Percentiles rank a stretch among this genome's conserved stretches.
Evolutionary conservation across 1,139 yeast genomes (phyloP).

Genomic region (Saccharomyces hybrid): DNA sequence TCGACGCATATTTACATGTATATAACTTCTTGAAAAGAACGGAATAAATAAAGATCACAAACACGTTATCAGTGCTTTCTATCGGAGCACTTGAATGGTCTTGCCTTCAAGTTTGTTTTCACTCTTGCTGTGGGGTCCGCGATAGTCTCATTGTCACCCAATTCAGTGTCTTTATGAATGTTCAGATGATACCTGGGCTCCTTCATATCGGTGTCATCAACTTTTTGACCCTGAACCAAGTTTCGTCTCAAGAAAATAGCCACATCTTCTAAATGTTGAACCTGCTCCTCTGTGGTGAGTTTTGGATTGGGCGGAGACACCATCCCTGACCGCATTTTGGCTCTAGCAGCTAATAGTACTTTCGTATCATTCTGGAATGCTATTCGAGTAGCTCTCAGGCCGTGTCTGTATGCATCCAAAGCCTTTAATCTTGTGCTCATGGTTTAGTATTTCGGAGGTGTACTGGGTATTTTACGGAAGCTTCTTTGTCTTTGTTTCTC

Average conservation of each 20-base stretch:
- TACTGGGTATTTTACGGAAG: no score
- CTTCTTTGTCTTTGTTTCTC: not conserved
- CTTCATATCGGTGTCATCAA: slow-evolving; percentile 36
- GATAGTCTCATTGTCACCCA: slow-evolving; percentile 76
- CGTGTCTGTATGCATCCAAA: slow-evolving; percentile 54
- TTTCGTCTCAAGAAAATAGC: slow-evolving; percentile 60
- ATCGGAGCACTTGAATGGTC: slow-evolving; percentile 5
- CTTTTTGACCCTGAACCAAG: slow-evolving; percentile 73
- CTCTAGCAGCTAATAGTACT: slow-evolving; percentile 55
- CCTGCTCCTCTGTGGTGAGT: slow-evolving; percentile 43
- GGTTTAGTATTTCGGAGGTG: not conserved
- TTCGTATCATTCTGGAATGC: slow-evolving; percentile 55
- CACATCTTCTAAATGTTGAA: slow-evolving; percentile 59
- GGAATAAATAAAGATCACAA: not conserved
- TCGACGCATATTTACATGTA: not conserved
- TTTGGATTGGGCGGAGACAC: slow-evolving; percentile 36
- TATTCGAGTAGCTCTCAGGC: slow-evolving; percentile 59
- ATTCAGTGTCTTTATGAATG: slow-evolving; percentile 74
- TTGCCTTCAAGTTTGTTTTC: slow-evolving; percentile 9
- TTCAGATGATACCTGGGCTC: slow-evolving; percentile 39
- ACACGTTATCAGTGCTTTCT: not conserved
- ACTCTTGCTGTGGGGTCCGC: slow-evolving; percentile 25
- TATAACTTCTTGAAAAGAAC: not conserved
- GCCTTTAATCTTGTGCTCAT: slow-evolving; percentile 25
- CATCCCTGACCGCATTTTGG: slow-evolving; percentile 56